Evolutionary conservation across 2,329 filamentous ascomycete species (phyloP).

Genomic region (Neonectria sp.): DNA sequence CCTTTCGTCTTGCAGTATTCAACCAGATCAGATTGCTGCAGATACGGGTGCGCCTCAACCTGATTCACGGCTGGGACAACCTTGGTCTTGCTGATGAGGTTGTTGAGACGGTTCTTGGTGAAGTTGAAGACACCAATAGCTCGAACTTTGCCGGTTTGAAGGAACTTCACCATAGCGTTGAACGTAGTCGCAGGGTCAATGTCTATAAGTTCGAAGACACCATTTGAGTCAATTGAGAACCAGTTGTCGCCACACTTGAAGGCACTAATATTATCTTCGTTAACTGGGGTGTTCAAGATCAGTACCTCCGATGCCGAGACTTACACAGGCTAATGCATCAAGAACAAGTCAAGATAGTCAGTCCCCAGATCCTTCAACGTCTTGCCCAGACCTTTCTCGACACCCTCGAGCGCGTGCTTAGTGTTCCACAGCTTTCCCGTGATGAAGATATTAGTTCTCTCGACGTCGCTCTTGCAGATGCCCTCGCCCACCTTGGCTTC

Average conservation of each 20-base stretch:
- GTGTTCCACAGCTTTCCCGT: constrained; percentile 76
- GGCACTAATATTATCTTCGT: constrained; percentile 55
- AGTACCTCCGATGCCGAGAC: neutral
- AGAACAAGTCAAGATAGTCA: constrained; percentile 61
- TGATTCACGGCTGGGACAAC: constrained; percentile 76
- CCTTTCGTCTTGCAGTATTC: constrained; percentile 70
- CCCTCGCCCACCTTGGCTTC: constrained; percentile 59
- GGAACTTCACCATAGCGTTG: constrained; percentile 57
- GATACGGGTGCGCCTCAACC: constrained; percentile 78
- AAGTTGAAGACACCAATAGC: constrained; percentile 69
- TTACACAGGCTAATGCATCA: constrained; percentile 35
- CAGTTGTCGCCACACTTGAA: constrained; percentile 66
- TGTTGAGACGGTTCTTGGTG: constrained; percentile 57
- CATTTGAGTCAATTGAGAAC: constrained; percentile 66
- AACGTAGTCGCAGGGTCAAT: constrained; percentile 60
- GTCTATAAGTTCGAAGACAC: constrained; percentile 75
- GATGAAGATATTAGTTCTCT: constrained; percentile 61
- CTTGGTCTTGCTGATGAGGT: constrained; percentile 64
- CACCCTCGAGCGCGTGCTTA: constrained; percentile 62
- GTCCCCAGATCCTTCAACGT: constrained; percentile 64
- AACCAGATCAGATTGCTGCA: constrained; percentile 73
- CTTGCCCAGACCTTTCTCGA: constrained; percentile 62
- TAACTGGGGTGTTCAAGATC: neutral
- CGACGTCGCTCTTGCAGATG: constrained; percentile 56
- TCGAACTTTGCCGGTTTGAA: constrained; percentile 55